Percentiles rank a stretch among this genome's conserved stretches.
Evolutionary conservation across 352 stramenopile genomes (phyloP).

Genomic region (Pythium rhizo-oryzae): DNA sequence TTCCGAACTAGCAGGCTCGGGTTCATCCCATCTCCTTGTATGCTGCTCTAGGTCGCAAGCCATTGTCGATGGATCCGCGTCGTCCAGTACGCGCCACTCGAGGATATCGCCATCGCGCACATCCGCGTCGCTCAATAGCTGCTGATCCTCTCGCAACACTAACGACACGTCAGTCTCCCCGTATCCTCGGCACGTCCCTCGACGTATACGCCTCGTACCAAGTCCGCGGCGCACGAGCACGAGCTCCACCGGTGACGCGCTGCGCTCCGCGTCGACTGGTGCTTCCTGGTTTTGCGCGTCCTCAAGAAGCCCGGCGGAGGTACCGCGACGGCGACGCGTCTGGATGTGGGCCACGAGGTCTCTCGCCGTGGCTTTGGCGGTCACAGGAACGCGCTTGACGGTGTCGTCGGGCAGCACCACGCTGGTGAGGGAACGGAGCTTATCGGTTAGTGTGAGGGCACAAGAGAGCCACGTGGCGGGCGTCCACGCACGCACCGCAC

Average conservation of each 20-base stretch:
- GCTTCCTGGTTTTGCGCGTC: not conserved
- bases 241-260: not conserved
- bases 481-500: conserved; percentile 11
- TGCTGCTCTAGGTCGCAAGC: too few species aligned
- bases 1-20: not conserved
- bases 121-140: not conserved
- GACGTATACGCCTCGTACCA: not conserved
- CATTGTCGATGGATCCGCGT: not conserved
- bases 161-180: not conserved
- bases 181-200: not conserved
- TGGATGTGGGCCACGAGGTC: conserved; percentile 2
- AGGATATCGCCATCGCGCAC: conserved; percentile 9
- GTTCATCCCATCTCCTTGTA: not conserved
- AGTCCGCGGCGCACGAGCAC: conserved; percentile 6
- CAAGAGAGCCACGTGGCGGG: not conserved
- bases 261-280: not conserved
- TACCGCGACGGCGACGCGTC: not conserved
- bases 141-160: conserved; percentile 6
- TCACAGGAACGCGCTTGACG: conserved; percentile 9
- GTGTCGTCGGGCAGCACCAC: conserved; percentile 26
- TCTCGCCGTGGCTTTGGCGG: not conserved
- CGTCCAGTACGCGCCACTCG: not conserved
- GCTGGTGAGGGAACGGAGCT: not conserved
- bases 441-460: not conserved
- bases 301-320: not conserved